Base-by-base conservation (phyloP, 164 flowering plant species). In the Nymphaea colorata region DNA sequence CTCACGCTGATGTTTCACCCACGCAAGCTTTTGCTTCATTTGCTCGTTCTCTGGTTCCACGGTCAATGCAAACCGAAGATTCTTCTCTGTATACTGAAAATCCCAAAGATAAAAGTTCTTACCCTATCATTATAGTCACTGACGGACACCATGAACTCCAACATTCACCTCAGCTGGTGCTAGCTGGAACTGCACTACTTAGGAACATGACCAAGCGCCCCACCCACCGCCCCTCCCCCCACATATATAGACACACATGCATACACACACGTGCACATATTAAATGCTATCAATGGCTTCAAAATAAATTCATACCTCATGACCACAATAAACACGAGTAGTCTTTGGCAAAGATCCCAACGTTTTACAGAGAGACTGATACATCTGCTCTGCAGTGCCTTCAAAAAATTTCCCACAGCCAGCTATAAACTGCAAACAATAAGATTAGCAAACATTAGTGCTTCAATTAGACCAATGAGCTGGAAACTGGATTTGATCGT, bases 311-410 rank as follows among this genome's bases (percentile, higher is more conserved):
- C 18, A 8, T 82, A 94, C 98, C 98, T 94, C 98, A 72, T 94
- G 98, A 68, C 97, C 98, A 82, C 98, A 94, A 67, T 86, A 94
- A 69, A 94, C 95, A 73, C 71, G 83, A 70, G 98, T 94, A 44
- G 88, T 90, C 77, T 86, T 85, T 59, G 98, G 98, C 78, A 94
- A 75, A 16, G 97, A 88, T 59, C 83, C 86, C 79, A 94, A 69
- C 4, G 89, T 91, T n/a, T 81, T 83, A 77, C 98, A 94, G 4
- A 94, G 79, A 0, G 98, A 94, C 64, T 89, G 87, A 75, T 94
- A 81, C 98, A 94, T 94, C 71, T 94, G 90, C 44, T 94, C 97
- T 67, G 98, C 91, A 47, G 96, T 85, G 70, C 98, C 98, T 78
- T 94, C 97, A 66, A 89, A 88, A 72, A 91, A 91, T 70, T 83